phyloP scores from a whole-genome alignment of 257 asterid species.

The Echium plantagineum region DNA sequence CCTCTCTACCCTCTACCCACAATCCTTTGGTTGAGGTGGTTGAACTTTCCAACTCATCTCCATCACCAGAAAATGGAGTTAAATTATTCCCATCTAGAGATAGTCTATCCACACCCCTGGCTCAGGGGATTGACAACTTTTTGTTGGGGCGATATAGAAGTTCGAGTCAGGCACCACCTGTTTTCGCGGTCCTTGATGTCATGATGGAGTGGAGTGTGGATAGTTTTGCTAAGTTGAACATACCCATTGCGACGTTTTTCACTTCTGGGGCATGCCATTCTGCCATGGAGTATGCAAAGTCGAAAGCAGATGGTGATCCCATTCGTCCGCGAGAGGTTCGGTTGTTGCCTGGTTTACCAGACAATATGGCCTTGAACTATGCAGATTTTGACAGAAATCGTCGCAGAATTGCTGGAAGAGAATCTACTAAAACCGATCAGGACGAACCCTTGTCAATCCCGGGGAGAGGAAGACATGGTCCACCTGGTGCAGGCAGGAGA shows the following conservation, averaged over 20 bases:
- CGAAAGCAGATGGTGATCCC: conserved; percentile 36
- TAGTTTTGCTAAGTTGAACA: conserved; percentile 28
- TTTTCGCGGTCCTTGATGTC: conserved; percentile 51
- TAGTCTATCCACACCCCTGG: conserved; percentile 21
- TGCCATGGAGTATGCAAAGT: conserved; percentile 52
- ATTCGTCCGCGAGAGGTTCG: conserved; percentile 37
- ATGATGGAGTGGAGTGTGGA: conserved; percentile 70
- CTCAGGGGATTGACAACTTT: conserved; percentile 35
- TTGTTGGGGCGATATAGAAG: conserved; percentile 22
- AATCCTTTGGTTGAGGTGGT: conserved; percentile 12
- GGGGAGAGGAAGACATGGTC: not conserved
- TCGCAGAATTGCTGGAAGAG: no score
- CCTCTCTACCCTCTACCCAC: conserved; percentile 28
- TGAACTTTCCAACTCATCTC: conserved; percentile 23
- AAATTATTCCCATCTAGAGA: no score
- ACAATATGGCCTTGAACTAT: conserved; percentile 28
- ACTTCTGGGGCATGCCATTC: conserved; percentile 57
- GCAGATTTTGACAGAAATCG: no score
- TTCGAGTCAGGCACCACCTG: conserved; percentile 22
- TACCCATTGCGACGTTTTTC: conserved; percentile 41
- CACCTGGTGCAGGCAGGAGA: conserved; percentile 17
- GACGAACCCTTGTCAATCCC: no score
- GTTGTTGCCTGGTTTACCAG: conserved; percentile 34
- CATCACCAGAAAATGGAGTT: not conserved
- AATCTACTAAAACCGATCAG: conserved; percentile 7